These are phyloP conservation scores for Hemileia vastatrix DNA, from an alignment of 1,284 basidiomycete species.

Conservation along the genomic window DNA sequence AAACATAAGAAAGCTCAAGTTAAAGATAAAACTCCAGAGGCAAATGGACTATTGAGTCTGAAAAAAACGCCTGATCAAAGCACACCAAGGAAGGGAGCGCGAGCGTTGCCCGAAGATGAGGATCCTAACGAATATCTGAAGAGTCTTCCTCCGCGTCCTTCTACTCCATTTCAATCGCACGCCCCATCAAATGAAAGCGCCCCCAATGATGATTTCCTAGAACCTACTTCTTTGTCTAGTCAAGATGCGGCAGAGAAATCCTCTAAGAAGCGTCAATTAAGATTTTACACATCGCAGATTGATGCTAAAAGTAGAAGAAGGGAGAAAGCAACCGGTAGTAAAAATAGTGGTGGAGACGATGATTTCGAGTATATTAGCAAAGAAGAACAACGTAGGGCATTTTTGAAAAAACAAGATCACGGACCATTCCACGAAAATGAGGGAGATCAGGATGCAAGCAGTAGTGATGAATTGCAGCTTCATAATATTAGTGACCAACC, in stretches of 20 bases:
- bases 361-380: constrained; percentile 64
- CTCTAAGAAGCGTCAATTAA: constrained; percentile 63
- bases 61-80: constrained; percentile 3
- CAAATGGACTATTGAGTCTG: too few relatives aligned
- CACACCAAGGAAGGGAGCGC: neutral
- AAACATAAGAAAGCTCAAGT: too few relatives aligned
- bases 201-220: constrained; percentile 59
- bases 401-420: constrained; percentile 47
- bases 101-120: constrained; percentile 6
- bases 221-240: constrained; percentile 58
- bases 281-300: constrained; percentile 75
- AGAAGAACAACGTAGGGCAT: constrained; percentile 48
- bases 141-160: constrained; percentile 4
- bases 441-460: constrained; percentile 28
- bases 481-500: constrained; percentile 48
- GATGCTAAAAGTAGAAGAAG: constrained; percentile 56
- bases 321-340: constrained; percentile 46
- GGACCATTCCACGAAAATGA: constrained; percentile 23
- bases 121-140: constrained; percentile 14
- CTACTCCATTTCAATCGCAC: neutral
- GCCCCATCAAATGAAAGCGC: neutral
- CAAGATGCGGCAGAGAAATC: constrained; percentile 72
- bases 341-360: constrained; percentile 74
- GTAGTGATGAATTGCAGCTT: constrained; percentile 24
- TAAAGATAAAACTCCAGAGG: too few relatives aligned